These are phyloP conservation scores for Metschnikowia similis DNA, from an alignment of 805 yeast genomes.

Conservation along the genomic window DNA sequence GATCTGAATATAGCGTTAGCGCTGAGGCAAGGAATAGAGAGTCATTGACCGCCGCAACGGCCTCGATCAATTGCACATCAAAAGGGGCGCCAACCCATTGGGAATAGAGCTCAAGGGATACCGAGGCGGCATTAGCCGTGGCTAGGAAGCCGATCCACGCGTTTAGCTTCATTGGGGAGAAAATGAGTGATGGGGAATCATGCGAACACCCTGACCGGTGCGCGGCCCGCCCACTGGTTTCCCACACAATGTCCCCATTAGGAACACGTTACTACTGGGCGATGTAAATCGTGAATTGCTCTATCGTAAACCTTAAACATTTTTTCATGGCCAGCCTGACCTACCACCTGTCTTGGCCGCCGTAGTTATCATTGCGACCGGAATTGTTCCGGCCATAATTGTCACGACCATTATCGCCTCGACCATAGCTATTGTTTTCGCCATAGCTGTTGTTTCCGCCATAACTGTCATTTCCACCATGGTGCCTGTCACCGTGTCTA, in stretches of 20 bases:
- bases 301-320: too few relatives aligned
- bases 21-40: slow-evolving; percentile 7
- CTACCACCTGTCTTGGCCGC: slow-evolving; percentile 11
- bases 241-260: neutral
- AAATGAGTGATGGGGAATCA: neutral
- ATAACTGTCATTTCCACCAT: too few relatives aligned
- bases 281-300: too few relatives aligned
- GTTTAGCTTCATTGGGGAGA: neutral
- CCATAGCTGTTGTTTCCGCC: too few relatives aligned
- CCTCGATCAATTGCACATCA: slow-evolving; percentile 14
- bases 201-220: neutral
- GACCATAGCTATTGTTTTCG: too few relatives aligned
- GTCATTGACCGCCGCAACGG: slow-evolving; percentile 12
- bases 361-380: slow-evolving; percentile 7
- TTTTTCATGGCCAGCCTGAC: too few relatives aligned
- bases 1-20: slow-evolving; percentile 3
- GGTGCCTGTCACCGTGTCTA: too few relatives aligned
- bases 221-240: neutral
- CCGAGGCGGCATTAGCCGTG: slow-evolving; percentile 2
- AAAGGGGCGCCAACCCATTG: slow-evolving; percentile 14
- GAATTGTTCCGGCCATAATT: too few relatives aligned
- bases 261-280: too few relatives aligned
- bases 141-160: neutral
- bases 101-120: slow-evolving; percentile 9
- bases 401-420: too few relatives aligned